A percentile compares a stretch with the other conserved stretches of the same genome.
These are phyloP conservation scores for Clavispora vitiphila DNA, from an alignment of 805 yeast genomes.

Conservation along the genomic window DNA sequence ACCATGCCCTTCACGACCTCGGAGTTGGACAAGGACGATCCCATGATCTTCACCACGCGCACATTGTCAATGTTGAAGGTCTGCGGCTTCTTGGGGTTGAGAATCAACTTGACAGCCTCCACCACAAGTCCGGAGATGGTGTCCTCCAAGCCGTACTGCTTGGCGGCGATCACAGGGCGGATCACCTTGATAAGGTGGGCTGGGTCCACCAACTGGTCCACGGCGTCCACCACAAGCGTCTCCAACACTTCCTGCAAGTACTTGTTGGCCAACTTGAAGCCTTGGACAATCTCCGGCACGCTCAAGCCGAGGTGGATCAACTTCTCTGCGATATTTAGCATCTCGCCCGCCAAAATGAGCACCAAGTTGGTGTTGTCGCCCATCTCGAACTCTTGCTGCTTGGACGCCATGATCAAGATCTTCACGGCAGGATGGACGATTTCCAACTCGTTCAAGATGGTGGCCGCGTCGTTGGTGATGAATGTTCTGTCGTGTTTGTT, in stretches of 20 bases:
- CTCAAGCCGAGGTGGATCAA: conserved; percentile 79
- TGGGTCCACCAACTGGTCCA: conserved; percentile 51
- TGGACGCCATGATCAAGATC: conserved; percentile 90
- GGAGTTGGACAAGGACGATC: conserved; percentile 68
- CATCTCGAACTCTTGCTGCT: conserved; percentile 96
- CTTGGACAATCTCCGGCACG: conserved; percentile 89
- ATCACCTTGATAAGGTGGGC: conserved; percentile 65
- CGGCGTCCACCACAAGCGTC: conserved; percentile 54
- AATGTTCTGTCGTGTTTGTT: conserved; percentile 81
- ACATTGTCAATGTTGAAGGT: conserved; percentile 87
- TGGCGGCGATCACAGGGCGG: conserved; percentile 85
- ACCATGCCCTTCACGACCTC: conserved; percentile 95
- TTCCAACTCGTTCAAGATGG: conserved; percentile 88
- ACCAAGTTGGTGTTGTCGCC: conserved; percentile 96
- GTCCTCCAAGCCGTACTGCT: conserved; percentile 87
- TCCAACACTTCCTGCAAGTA: conserved; percentile 68
- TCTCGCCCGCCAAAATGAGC: conserved; percentile 87
- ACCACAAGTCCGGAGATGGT: conserved; percentile 70
- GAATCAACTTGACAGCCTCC: conserved; percentile 74
- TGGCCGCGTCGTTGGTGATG: conserved; percentile 96
- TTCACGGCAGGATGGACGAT: conserved; percentile 97
- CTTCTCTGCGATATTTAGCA: conserved; percentile 81
- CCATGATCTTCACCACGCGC: conserved; percentile 96
- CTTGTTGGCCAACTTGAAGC: conserved; percentile 82
- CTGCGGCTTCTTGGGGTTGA: conserved; percentile 59